These are phyloP conservation scores for Millerago galiae DNA, from an alignment of 805 yeast species.

Conservation along the genomic window DNA sequence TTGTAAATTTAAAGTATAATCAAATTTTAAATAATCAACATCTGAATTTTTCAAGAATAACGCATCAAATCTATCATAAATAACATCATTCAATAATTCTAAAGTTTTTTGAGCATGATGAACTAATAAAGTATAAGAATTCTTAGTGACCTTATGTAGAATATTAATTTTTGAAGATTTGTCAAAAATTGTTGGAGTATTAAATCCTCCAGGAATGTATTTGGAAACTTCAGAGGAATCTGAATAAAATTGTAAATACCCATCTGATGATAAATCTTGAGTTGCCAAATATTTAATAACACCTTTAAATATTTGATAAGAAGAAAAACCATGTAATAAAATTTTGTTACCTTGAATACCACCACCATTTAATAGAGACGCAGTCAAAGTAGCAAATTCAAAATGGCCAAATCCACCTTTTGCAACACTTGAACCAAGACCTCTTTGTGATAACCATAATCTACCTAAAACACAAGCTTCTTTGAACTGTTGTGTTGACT, in stretches of 20 bases:
- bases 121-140: slow-evolving; percentile 56
- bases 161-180: slow-evolving; percentile 71
- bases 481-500: slow-evolving; percentile 70
- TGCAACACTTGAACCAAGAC: slow-evolving; percentile 56
- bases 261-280: slow-evolving; percentile 57
- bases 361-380: slow-evolving; percentile 80
- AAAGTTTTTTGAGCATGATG: slow-evolving; percentile 66
- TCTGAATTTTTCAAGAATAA: slow-evolving; percentile 62
- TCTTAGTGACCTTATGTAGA: slow-evolving; percentile 70
- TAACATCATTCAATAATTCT: slow-evolving; percentile 64
- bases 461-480: slow-evolving; percentile 86
- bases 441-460: slow-evolving; percentile 87
- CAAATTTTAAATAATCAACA: slow-evolving; percentile 55
- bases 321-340: slow-evolving; percentile 79
- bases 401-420: slow-evolving; percentile 88
- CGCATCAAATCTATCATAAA: slow-evolving; percentile 75
- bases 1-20: slow-evolving; percentile 43
- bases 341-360: slow-evolving; percentile 70
- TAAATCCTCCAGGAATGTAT: slow-evolving; percentile 52
- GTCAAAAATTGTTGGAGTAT: slow-evolving; percentile 71
- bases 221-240: slow-evolving; percentile 29
- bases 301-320: slow-evolving; percentile 91
- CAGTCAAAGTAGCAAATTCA: slow-evolving; percentile 78
- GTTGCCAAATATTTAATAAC: slow-evolving; percentile 75
- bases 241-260: slow-evolving; percentile 64